Conservation (phyloP, 345 rosid genomes). For the Citrus medica region DNA sequence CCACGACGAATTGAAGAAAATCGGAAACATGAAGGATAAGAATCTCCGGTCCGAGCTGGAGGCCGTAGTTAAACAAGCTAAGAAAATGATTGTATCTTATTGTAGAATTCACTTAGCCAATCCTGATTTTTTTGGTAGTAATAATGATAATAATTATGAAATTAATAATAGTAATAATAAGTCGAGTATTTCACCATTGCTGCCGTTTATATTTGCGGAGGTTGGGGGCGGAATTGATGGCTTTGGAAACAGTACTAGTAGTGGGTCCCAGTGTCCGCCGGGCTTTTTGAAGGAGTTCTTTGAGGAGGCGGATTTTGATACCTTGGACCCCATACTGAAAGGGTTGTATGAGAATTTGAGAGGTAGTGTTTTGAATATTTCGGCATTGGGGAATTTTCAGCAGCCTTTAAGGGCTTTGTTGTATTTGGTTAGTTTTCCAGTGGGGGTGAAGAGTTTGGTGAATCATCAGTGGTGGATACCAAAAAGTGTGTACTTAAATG, state of each 20-base stretch:
- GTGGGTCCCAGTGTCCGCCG: slow-evolving; percentile 55
- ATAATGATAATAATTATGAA: background rate
- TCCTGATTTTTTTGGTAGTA: slow-evolving; percentile 37
- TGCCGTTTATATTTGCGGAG: slow-evolving; percentile 67
- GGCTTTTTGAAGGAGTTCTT: slow-evolving; percentile 87
- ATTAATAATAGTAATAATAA: slow-evolving; percentile 8
- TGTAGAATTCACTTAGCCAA: slow-evolving; percentile 72
- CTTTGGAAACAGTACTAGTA: slow-evolving; percentile 39
- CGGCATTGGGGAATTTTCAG: slow-evolving; percentile 84
- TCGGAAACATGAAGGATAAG: slow-evolving; percentile 79
- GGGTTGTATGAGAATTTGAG: slow-evolving; percentile 90
- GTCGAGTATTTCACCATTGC: slow-evolving; percentile 49
- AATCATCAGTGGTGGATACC: slow-evolving; percentile 96
- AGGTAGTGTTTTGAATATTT: slow-evolving; percentile 68
- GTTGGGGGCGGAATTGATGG: slow-evolving; percentile 55
- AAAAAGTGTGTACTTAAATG: slow-evolving; percentile 75
- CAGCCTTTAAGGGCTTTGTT: slow-evolving; percentile 80
- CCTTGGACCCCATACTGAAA: slow-evolving; percentile 70
- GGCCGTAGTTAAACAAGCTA: slow-evolving; percentile 49
- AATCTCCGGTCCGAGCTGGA: slow-evolving; percentile 67
- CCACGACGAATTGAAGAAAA: slow-evolving; percentile 73
- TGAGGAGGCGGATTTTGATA: slow-evolving; percentile 74
- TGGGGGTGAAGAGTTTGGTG: slow-evolving; percentile 78
- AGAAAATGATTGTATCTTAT: slow-evolving; percentile 70
- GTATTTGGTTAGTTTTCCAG: slow-evolving; percentile 68